A percentile compares a stretch with the other conserved stretches of the same genome.
phyloP scores from a whole-genome alignment of 495 filamentous ascomycete species.

The Cryomyces antarcticus region DNA sequence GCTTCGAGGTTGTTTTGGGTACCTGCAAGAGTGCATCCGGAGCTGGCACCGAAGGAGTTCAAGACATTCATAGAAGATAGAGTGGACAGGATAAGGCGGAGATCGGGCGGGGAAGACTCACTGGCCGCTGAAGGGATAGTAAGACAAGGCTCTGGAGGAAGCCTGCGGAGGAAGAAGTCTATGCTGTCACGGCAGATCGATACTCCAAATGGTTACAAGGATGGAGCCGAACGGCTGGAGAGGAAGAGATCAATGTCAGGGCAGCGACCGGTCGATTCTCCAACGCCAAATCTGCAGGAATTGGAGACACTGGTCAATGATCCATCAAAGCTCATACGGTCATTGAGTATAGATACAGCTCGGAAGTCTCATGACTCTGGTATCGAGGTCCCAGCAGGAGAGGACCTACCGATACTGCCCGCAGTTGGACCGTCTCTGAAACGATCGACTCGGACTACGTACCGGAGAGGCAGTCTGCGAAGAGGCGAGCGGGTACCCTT shows the following conservation, averaged over 20 bases:
- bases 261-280: constrained; percentile 31
- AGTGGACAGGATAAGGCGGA: constrained; percentile 68
- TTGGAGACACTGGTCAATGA: constrained; percentile 68
- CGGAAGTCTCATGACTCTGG: constrained; percentile 14
- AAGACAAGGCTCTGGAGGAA: constrained; percentile 34
- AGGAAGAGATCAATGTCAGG: constrained; percentile 44
- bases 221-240: constrained; percentile 74
- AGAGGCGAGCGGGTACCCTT: constrained; percentile 60
- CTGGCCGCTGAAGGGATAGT: constrained; percentile 46
- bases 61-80: constrained; percentile 89
- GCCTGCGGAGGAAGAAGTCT: constrained; percentile 73
- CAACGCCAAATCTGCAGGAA: constrained; percentile 38
- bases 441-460: constrained; percentile 80
- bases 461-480: constrained; percentile 67
- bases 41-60: constrained; percentile 89
- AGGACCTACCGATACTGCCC: constrained; percentile 78
- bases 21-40: constrained; percentile 80
- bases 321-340: constrained; percentile 44
- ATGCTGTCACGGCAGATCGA: constrained; percentile 91
- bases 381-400: constrained; percentile 28
- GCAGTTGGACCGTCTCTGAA: constrained; percentile 61
- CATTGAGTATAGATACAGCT: constrained; percentile 35
- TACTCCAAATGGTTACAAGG: constrained; percentile 47
- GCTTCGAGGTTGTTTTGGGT: constrained; percentile 86
- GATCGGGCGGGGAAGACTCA: constrained; percentile 47